phyloP scores from a whole-genome alignment of 768 basidiomycete species.

The Ramaria rubella region DNA sequence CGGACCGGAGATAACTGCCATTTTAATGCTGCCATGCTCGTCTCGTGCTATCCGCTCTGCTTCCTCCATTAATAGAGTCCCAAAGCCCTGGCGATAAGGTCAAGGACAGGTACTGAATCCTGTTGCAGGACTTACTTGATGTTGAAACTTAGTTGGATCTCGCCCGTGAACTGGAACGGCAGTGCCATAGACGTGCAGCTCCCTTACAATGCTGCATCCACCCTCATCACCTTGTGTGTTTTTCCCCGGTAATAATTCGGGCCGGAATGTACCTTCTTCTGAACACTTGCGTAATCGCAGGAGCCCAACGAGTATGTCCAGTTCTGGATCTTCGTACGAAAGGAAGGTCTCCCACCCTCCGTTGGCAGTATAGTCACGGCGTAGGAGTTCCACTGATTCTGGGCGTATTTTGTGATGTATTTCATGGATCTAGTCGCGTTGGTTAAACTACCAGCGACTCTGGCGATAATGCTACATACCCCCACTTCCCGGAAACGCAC shows the following conservation, averaged over 20 bases:
- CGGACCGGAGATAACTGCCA: slow-evolving; percentile 95
- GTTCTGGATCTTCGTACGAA: slow-evolving; percentile 96
- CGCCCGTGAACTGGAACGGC: slow-evolving; percentile 96
- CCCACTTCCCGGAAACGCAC: slow-evolving; percentile 98
- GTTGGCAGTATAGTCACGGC: slow-evolving; percentile 94
- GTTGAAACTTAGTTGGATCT: slow-evolving; percentile 98
- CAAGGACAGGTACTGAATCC: slow-evolving; percentile 1
- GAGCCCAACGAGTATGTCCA: slow-evolving; percentile 91
- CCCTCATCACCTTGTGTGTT: slow-evolving; percentile 59
- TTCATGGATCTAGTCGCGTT: slow-evolving; percentile 74
- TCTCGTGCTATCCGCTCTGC: slow-evolving; percentile 96
- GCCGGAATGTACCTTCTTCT: slow-evolving; percentile 93
- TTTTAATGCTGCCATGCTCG: slow-evolving; percentile 91
- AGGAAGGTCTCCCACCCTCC: slow-evolving; percentile 99
- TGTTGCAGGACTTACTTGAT: slow-evolving; percentile 50
- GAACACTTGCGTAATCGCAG: slow-evolving; percentile 91
- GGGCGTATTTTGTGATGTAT: slow-evolving; percentile 97
- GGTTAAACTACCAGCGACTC: slow-evolving; percentile 3
- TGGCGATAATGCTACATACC: slow-evolving; percentile 41
- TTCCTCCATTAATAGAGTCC: slow-evolving; percentile 97
- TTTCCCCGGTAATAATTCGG: slow-evolving; percentile 61
- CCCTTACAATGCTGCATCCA: slow-evolving; percentile 86
- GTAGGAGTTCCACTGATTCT: slow-evolving; percentile 89
- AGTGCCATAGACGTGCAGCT: slow-evolving; percentile 96
- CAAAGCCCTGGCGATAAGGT: slow-evolving; percentile 66